Evolutionary conservation across 2,329 filamentous ascomycete genomes (phyloP), one percentile per base, ranked within the genome.

Genomic region (Colletotrichum eremochloae): DNA sequence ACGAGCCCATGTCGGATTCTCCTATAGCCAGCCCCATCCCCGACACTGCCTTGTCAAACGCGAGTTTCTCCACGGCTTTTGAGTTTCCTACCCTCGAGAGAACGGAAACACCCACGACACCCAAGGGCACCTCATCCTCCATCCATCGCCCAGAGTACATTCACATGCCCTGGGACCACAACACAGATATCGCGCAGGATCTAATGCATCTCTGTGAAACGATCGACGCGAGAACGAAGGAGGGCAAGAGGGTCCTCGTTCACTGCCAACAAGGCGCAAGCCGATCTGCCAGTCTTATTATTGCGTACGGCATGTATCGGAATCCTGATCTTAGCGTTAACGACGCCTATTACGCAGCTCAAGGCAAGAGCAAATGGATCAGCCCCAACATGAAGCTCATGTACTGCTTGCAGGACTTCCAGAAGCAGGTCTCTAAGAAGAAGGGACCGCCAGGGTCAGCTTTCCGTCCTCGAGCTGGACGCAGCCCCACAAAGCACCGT

Each of bases 351-450:
- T 91, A 94, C 79, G 88, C 91, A 3, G 93, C 94, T 3, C 94
- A 97, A 82, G 87, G 89, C 66, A 93, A 93, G 82, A 96, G 94
- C 81, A 90, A 88, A 78, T 97, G 94, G 94, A 96, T 97, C 76
- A 95, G 94, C 71, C 94, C 94, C 0, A 97, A 97, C 81, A 97
- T 97, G 94, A 94, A 94, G 76, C 86, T 97, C 75, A 95, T 97
- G 87, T 96, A 96, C 86, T 95, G 94, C 76, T 84, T 97, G 60
- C 93, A 95, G 80, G 93, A 96, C 78, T 96, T 95, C 79, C 90
- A 92, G 76, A 92, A 92, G 77, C 85, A 91, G 61, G 80, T 92
- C 3, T 82, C 86, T 1, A 87, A 85, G 77, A 89, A 84, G 80
- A 87, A 83, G 75, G 73, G 82, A 5, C 77, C 82, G 1, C 80